Base-by-base conservation (phyloP, 192 early-diverging fungal species). In the Mortierella hygrophila region DNA sequence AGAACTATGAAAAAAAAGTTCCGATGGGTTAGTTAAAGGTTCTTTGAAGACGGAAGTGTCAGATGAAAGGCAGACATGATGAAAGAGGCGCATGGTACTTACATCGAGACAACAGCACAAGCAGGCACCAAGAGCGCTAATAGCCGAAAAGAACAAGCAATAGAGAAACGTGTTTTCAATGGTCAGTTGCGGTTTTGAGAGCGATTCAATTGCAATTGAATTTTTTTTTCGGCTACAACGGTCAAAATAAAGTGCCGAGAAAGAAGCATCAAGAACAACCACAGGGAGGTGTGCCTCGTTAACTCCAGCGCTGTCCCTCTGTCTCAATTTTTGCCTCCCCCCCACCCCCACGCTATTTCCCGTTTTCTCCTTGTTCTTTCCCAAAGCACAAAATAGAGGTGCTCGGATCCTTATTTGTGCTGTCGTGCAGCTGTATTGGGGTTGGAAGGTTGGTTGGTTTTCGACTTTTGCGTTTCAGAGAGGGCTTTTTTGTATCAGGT, bases 21-120 rank as follows among this genome's bases (percentile, higher is more conserved):
- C 4, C 4, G 35, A 52, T 52, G 49, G 7, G 49, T 52, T 52
- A 52, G 49, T 52, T 52, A 6, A 21, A 0, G 49, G 18, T 52
- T 52, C 20, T 18, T 20, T 20, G 3, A 52, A 6, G 20, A 52
- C 4, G 21, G 18, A 52, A 21, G 18, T 1, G 49, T 16, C 0
- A 52, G 6, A 16, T 40, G 4, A 41, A 57, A 54, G 32, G 65
- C 3, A 73, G 73, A 11, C 46, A 38, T n/a, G 2, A 75, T n/a
- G 2, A 75, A 57, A 21, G 11, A 42, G n/a, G n/a, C 29, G 52
- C 0, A 52, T 42, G 40, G 46, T 68, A 71, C 79, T 68, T 55
- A 69, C 81, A 38, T 83, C 81, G 8, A 83, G 76, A 74, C 81
- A 83, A 72, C 81, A 83, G 81, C 81, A 83, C 76, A 83, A 83